Percentiles rank a stretch among this genome's conserved stretches.
Evolutionary conservation across 2,329 filamentous ascomycete species (phyloP).

Genomic region (Aspergillus proliferans): DNA sequence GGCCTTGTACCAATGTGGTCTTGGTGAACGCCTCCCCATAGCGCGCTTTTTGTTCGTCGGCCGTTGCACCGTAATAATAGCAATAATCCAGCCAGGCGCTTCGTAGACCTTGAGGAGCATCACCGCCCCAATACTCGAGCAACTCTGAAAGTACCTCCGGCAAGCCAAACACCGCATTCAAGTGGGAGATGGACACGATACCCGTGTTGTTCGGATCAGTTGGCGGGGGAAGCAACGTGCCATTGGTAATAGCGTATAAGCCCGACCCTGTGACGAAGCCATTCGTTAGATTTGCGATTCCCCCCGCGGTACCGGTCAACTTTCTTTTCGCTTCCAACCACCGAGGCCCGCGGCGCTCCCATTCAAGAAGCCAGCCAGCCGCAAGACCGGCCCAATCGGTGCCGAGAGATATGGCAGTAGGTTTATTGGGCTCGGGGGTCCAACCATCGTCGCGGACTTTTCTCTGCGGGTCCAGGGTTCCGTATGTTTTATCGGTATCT

Average conservation of each 20-base stretch:
- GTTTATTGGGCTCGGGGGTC: slow-evolving; percentile 39
- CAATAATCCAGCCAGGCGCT: slow-evolving; percentile 56
- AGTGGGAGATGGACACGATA: slow-evolving; percentile 48
- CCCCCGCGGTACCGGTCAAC: slow-evolving; percentile 44
- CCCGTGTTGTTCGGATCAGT: slow-evolving; percentile 49
- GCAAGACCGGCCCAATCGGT: slow-evolving; percentile 56
- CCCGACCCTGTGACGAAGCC: slow-evolving; percentile 55
- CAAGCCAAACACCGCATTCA: slow-evolving; percentile 54
- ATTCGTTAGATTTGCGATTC: slow-evolving; percentile 51
- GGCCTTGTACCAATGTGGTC: slow-evolving; percentile 48
- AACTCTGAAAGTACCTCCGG: slow-evolving; percentile 54
- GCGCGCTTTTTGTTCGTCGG: slow-evolving; percentile 46
- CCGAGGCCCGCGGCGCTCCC: slow-evolving; percentile 50
- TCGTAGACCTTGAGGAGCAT: slow-evolving; percentile 46
- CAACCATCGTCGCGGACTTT: slow-evolving; percentile 54
- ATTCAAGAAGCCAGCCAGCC: slow-evolving; percentile 54
- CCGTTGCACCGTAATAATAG: slow-evolving; percentile 49
- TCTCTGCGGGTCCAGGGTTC: slow-evolving; percentile 50
- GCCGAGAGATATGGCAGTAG: slow-evolving; percentile 48
- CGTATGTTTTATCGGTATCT: slow-evolving; percentile 49
- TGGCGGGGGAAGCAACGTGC: slow-evolving; percentile 48
- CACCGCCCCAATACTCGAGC: slow-evolving; percentile 44
- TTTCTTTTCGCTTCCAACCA: slow-evolving; percentile 50
- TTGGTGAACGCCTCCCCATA: slow-evolving; percentile 49
- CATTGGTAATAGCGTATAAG: slow-evolving; percentile 46